phyloP scores from a whole-genome alignment of 2,329 filamentous ascomycete genomes.

The Emmonsiellopsis sp. region DNA sequence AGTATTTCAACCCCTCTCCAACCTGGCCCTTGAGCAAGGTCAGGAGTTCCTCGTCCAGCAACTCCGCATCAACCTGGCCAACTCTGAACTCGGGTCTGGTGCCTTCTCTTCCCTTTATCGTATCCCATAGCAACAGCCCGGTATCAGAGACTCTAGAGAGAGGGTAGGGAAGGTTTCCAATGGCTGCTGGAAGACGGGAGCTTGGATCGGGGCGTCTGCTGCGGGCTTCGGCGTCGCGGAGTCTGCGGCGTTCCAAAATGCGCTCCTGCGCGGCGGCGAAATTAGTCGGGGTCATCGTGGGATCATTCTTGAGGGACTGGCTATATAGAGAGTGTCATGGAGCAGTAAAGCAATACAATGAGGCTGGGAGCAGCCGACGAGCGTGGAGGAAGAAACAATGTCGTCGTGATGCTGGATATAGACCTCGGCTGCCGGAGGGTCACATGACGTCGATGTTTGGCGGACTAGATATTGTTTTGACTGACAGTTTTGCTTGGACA shows the following conservation, averaged over 20 bases:
- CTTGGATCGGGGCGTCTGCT: constrained; percentile 40
- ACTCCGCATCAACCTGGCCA: constrained; percentile 88
- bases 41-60: constrained; percentile 87
- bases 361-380: no score
- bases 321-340: no score
- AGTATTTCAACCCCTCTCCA: constrained; percentile 78
- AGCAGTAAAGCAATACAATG: no score
- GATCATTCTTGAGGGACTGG: constrained; percentile 19
- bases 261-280: constrained; percentile 87
- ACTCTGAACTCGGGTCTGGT: constrained; percentile 83
- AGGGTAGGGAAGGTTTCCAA: constrained; percentile 53
- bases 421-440: no score
- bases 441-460: no score
- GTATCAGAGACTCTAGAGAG: constrained; percentile 44
- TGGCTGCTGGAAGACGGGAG: constrained; percentile 42
- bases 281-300: constrained; percentile 50
- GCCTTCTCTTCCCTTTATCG: constrained; percentile 62
- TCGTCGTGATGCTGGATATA: no score
- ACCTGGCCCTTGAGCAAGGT: constrained; percentile 78
- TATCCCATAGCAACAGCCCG: constrained; percentile 53
- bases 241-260: constrained; percentile 68
- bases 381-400: no score
- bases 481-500: no score
- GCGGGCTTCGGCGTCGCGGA: constrained; percentile 59
- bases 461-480: no score